Base-by-base conservation (phyloP, 192 early-diverging fungal species). In the Podila epigama region DNA sequence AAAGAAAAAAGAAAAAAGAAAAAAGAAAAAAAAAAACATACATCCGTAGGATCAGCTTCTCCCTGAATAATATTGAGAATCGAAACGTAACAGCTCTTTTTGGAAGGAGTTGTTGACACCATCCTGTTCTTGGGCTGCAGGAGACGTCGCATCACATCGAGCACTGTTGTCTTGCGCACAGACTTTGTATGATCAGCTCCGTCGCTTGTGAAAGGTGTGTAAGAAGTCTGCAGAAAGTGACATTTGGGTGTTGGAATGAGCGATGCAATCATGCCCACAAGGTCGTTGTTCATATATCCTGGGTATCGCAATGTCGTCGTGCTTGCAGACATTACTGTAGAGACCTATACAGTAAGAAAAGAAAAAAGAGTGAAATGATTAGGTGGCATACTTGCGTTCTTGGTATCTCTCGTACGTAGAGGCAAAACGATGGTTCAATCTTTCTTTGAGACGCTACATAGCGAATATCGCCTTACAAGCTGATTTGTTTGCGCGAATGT, bases 221-320 rank as follows among this genome's bases (percentile, higher is more conserved):
- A 99, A 10, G 92, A 90, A 1, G 97, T 99, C 58, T 89, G 92
- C 39, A 99, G 83, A 75, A 90, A 99, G 73, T 99, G 97, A 73
- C 97, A 99, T 54, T 95, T 89, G 11, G 97, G 97, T n/a, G 96
- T 97, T 0, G 97, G 97, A 58, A 99, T 98, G 56, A 99, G 85
- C 16, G 96, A 96, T 2, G 97, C 92, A 25, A 98, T 87, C 73
- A 99, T 90, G 58, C 95, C 92, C 8, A 97, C 95, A 50, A 99
- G 86, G 72, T 99, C 96, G 79, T 99, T 99, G 86, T 99, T 97
- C 97, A 99, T 99, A 79, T 98, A 99, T 60, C 96, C 95, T 33
- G 97, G 97, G 83, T 99, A 99, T 60, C 97, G 91, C 44, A 99
- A 83, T 16, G 96, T 98, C 5, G 92, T 96, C 22, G 97, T 99